A percentile compares a stretch with the other conserved stretches of the same genome.
phyloP scores from a whole-genome alignment of 208 protist species.

The Leishmania aethiopica region DNA sequence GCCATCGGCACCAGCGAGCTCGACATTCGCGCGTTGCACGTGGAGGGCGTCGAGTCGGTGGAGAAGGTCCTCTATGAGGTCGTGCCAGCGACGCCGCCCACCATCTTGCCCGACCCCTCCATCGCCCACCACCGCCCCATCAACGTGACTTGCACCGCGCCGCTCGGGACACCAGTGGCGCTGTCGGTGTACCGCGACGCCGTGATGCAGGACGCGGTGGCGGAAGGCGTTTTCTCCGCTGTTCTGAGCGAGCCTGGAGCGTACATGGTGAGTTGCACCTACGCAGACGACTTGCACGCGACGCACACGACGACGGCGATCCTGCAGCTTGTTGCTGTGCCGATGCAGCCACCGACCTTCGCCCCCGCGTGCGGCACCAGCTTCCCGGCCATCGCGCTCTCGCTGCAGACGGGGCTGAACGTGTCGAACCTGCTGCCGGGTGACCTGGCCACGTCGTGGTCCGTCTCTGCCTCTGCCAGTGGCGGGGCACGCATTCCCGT shows the following conservation, averaged over 20 bases:
- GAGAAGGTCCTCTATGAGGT: constrained; percentile 40
- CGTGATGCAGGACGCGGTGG: constrained; percentile 15
- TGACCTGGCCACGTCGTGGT: constrained; percentile 26
- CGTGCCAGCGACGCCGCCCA: constrained; percentile 33
- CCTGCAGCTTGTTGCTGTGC: constrained; percentile 32
- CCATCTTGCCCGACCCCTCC: constrained; percentile 27
- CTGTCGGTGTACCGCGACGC: constrained; percentile 15
- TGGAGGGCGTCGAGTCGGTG: constrained; percentile 40
- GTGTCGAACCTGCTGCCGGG: constrained; percentile 25
- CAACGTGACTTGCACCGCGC: constrained; percentile 47
- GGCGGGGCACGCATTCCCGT: constrained; percentile 21
- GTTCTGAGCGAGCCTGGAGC: constrained; percentile 30
- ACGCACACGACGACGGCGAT: constrained; percentile 20
- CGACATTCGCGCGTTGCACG: constrained; percentile 39
- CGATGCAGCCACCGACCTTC: constrained; percentile 39
- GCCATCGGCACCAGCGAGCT: constrained; percentile 34
- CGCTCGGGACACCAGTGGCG: constrained; percentile 22
- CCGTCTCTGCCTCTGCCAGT: constrained; percentile 14
- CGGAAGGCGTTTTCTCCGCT: constrained; percentile 19
- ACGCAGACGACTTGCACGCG: constrained; percentile 46
- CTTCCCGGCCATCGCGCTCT: constrained; percentile 45
- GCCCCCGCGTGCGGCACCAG: constrained; percentile 38
- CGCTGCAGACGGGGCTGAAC: constrained; percentile 30
- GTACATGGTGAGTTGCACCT: constrained; percentile 54
- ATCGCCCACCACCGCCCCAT: constrained; percentile 33